Evolutionary conservation across 2,329 filamentous ascomycete genomes (phyloP).

Genomic region (Aspergillus thermomutatus): DNA sequence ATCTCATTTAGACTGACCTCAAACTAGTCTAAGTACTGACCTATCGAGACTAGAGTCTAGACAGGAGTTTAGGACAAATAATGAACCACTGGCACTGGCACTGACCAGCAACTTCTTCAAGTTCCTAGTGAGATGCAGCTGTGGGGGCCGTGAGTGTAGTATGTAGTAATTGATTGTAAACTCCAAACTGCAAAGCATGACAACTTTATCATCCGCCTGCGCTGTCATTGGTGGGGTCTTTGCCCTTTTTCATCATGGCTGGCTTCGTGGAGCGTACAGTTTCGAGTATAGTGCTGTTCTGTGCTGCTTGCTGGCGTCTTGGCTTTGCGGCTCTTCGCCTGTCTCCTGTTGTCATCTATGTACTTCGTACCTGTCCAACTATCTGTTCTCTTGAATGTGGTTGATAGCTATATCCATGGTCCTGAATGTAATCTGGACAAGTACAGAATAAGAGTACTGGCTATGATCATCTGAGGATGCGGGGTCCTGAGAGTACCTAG

Average conservation of each 20-base stretch:
- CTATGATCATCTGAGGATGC: too few relatives aligned
- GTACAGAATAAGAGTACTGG: not conserved
- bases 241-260: not conserved
- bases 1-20: not conserved
- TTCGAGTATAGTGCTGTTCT: not conserved
- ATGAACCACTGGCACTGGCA: not conserved
- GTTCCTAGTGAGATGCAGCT: not conserved
- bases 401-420: too few relatives aligned
- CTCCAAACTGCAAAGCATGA: not conserved
- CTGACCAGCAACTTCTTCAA: not conserved
- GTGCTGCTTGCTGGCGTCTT: not conserved
- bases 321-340: not conserved
- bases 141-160: not conserved
- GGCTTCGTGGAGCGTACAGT: not conserved
- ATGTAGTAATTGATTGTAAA: not conserved
- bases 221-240: not conserved
- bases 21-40: not conserved
- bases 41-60: not conserved
- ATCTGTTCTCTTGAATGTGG: not conserved
- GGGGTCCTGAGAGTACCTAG: too few relatives aligned
- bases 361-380: too few relatives aligned
- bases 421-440: too few relatives aligned
- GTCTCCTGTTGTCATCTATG: too few relatives aligned
- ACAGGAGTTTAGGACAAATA: not conserved
- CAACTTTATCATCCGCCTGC: not conserved